A percentile compares a stretch with the other conserved stretches of the same genome.
Conservation (phyloP, 192 early-diverging fungal genomes). For the Hyaloraphidium curvatum region DNA sequence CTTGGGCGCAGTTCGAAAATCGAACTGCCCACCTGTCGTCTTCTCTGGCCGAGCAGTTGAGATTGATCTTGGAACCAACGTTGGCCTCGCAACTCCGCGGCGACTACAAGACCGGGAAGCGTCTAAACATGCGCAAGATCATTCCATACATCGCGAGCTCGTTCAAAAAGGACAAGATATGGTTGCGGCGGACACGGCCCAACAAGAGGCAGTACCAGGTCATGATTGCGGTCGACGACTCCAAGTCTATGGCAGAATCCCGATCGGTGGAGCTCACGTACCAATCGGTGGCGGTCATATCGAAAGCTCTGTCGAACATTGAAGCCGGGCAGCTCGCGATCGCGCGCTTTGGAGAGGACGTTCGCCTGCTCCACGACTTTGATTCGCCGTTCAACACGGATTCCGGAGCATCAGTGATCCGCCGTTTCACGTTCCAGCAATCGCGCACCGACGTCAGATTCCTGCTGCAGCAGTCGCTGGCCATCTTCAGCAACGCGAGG, state of each 20-base stretch:
- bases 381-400: conserved; percentile 77
- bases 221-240: conserved; percentile 94
- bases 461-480: conserved; percentile 70
- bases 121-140: conserved; percentile 97
- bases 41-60: conserved; percentile 80
- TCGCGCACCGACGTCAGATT: conserved; percentile 67
- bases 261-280: conserved; percentile 76
- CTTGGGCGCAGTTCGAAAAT: conserved; percentile 80
- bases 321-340: conserved; percentile 88
- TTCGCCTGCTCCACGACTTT: conserved; percentile 83
- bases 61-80: conserved; percentile 91
- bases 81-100: conserved; percentile 89
- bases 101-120: conserved; percentile 95
- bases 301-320: conserved; percentile 78
- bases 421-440: conserved; percentile 79
- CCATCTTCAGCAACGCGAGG: conserved; percentile 55
- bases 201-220: conserved; percentile 95
- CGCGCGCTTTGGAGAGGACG: conserved; percentile 73
- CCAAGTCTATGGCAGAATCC: conserved; percentile 87
- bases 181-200: conserved; percentile 91
- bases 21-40: conserved; percentile 81
- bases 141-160: conserved; percentile 97
- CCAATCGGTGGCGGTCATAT: conserved; percentile 80
- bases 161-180: conserved; percentile 99
- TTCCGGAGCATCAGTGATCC: conserved; percentile 75